Conservation (phyloP, 208 protist genomes). For the Crithidia bombi region DNA sequence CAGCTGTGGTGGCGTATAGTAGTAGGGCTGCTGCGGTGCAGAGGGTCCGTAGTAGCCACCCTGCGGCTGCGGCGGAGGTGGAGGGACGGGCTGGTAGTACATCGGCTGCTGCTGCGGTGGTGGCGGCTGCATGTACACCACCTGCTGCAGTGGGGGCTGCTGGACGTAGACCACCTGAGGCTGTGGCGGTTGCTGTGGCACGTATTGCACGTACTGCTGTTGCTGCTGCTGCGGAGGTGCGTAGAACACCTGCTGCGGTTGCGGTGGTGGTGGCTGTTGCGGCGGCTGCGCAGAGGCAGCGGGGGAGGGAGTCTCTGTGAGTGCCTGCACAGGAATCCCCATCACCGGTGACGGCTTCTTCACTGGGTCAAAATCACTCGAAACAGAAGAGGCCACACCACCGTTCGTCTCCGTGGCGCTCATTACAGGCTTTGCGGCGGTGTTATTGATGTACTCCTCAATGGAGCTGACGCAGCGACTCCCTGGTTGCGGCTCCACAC, state of each 20-base stretch:
- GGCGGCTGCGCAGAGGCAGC: conserved; percentile 26
- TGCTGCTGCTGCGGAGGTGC: conserved; percentile 12
- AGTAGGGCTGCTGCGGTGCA: conserved; percentile 10
- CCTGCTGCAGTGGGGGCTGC: conserved; percentile 3
- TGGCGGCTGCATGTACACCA: conserved; percentile 7
- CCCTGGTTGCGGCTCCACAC: conserved; percentile 27
- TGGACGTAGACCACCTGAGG: no score
- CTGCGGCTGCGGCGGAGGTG: conserved; percentile 1
- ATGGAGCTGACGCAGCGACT: conserved; percentile 22
- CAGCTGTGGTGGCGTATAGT: conserved; percentile 9
- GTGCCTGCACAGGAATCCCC: conserved; percentile 16
- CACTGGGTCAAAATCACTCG: conserved; percentile 4
- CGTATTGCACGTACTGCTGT: background rate
- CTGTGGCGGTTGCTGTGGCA: background rate
- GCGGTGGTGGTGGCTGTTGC: conserved; percentile 11
- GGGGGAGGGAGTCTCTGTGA: conserved; percentile 2
- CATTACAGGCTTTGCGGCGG: conserved; percentile 14
- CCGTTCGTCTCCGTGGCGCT: conserved; percentile 12
- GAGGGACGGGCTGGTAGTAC: conserved; percentile 16
- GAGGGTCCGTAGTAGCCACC: conserved; percentile 10
- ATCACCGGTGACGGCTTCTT: conserved; percentile 15
- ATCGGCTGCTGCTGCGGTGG: conserved; percentile 7
- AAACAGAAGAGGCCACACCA: background rate
- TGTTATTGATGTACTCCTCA: conserved; percentile 20
- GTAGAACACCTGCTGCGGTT: conserved; percentile 4